A percentile compares a stretch with the other conserved stretches of the same genome.
Conservation (phyloP, 106 monocot species). For the Chionographis japonica region DNA sequence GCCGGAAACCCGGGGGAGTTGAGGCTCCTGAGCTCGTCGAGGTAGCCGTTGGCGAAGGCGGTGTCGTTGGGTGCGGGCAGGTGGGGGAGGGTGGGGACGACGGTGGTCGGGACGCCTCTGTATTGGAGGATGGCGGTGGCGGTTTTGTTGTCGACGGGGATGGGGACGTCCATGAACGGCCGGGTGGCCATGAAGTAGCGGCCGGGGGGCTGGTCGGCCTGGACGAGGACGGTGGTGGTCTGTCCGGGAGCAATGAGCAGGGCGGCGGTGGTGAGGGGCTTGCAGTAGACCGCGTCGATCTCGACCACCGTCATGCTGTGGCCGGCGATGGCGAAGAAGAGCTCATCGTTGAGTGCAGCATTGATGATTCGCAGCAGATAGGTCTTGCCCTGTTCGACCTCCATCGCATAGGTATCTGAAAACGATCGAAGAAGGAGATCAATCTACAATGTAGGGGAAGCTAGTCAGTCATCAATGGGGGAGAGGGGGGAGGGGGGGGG, state of each 20-base stretch:
- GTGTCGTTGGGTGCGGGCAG: conserved; percentile 24
- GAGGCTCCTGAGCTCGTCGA: conserved; percentile 24
- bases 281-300: conserved; percentile 41
- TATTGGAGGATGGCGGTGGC: conserved; percentile 43
- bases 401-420: conserved; percentile 31
- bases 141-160: conserved; percentile 42
- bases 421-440: not conserved
- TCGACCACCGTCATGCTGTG: conserved; percentile 45
- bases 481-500: too few relatives aligned
- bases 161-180: conserved; percentile 28
- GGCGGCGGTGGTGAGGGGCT: conserved; percentile 30
- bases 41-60: conserved; percentile 14
- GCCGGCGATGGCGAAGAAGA: conserved; percentile 40
- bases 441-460: too few relatives aligned
- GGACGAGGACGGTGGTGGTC: conserved; percentile 34
- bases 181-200: conserved; percentile 32
- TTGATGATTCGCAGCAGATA: conserved; percentile 42
- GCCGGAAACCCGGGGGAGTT: conserved; percentile 24
- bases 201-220: conserved; percentile 16
- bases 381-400: conserved; percentile 35
- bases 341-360: conserved; percentile 44
- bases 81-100: conserved; percentile 21
- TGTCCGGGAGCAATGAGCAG: conserved; percentile 30
- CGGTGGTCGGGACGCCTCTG: conserved; percentile 25
- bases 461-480: too few relatives aligned